These are phyloP conservation scores for Debaryomyces sp. DNA, from an alignment of 1,139 yeast species.

Conservation along the genomic window DNA sequence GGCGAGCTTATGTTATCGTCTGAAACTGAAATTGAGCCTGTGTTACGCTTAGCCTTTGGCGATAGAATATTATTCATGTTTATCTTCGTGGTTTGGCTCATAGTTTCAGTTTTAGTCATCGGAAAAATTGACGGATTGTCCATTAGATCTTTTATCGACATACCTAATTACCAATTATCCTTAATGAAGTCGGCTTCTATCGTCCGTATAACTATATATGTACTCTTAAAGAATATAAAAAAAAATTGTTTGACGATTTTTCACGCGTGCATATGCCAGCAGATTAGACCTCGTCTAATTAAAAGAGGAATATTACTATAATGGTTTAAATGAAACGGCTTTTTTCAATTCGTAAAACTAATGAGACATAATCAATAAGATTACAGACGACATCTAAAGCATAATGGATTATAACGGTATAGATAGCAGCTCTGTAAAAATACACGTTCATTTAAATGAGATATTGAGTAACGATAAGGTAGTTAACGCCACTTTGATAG, in stretches of 20 bases:
- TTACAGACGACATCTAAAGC: neutral
- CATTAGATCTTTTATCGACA: neutral
- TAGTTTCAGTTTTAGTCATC: neutral
- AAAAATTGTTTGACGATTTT: slow-evolving; percentile 1
- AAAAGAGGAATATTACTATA: neutral
- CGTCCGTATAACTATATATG: neutral
- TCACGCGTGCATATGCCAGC: slow-evolving; percentile 4
- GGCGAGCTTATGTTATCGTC: neutral
- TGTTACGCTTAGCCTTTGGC: neutral
- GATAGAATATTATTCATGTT: neutral
- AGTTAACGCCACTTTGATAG: neutral
- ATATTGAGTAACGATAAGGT: neutral
- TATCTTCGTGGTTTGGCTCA: neutral
- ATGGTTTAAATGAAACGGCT: neutral
- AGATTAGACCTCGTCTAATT: neutral
- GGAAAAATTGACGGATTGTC: slow-evolving; percentile 1
- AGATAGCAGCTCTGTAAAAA: neutral
- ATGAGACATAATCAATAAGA: neutral
- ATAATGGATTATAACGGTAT: neutral
- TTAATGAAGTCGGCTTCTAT: neutral
- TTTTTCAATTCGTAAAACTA: neutral
- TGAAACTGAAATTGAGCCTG: neutral
- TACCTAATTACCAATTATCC: neutral
- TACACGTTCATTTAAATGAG: neutral
- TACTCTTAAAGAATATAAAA: neutral